Percentiles rank a stretch among this genome's conserved stretches.
Evolutionary conservation across 805 yeast genomes (phyloP).

Genomic region (Ogataea sp.): DNA sequence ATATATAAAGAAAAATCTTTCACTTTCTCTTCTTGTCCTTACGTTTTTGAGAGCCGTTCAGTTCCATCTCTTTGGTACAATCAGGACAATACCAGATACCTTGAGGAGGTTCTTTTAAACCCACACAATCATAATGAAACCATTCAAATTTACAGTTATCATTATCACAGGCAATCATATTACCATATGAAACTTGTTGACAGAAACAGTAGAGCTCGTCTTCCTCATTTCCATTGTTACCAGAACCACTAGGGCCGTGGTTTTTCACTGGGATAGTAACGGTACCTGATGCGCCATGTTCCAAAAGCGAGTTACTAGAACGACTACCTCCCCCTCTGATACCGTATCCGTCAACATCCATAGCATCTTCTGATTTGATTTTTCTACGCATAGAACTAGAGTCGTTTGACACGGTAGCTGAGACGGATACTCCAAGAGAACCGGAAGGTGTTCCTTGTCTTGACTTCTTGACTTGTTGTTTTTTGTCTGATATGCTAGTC

Average conservation of each 20-base stretch:
- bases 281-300: constrained; percentile 20
- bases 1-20: not conserved
- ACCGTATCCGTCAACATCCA: constrained; percentile 12
- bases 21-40: constrained; percentile 17
- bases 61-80: constrained; percentile 38
- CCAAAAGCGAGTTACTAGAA: constrained; percentile 3
- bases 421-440: not conserved
- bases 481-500: constrained; percentile 8
- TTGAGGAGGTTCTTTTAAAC: constrained; percentile 85
- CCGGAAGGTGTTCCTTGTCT: constrained; percentile 13
- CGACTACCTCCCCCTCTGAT: not conserved
- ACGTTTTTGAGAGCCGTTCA: constrained; percentile 15
- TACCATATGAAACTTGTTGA: constrained; percentile 80
- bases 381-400: too few relatives aligned
- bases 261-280: constrained; percentile 14
- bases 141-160: constrained; percentile 54
- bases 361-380: constrained; percentile 11
- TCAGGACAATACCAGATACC: constrained; percentile 97
- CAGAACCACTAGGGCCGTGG: constrained; percentile 2
- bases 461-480: constrained; percentile 9
- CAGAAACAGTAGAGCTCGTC: constrained; percentile 81
- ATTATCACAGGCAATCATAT: constrained; percentile 57
- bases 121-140: constrained; percentile 76
- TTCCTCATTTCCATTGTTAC: constrained; percentile 40
- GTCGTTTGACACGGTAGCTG: constrained; percentile 7